Base-by-base conservation (phyloP, 2,329 filamentous ascomycete species). In the Aphanoascus verrucosus region DNA sequence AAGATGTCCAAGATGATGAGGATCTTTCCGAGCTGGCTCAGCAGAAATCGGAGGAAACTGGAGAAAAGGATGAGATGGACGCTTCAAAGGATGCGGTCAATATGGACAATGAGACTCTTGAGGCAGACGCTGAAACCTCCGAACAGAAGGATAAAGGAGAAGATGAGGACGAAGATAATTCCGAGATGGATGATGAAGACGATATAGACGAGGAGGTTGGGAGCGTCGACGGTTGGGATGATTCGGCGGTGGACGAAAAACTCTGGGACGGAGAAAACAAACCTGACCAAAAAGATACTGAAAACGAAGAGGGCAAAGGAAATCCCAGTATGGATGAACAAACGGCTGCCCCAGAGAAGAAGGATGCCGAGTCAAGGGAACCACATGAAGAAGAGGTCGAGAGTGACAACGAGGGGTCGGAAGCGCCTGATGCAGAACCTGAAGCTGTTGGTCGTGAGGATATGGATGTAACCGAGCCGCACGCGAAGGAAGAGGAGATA, bases 231-330 rank as follows among this genome's bases (percentile, higher is more conserved):
- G 88, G 94, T 62, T 75, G 95, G 41, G 91, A 95, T 61, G 85
- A 88, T 11, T 86, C 83, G 14, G 87, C 91, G 17, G 86, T 97
- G 1, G 94, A 98, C 65, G 94, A 98, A 72, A 98, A 97, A 75
- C 89, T 97, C 80, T 98, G 93, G 93, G 90, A 98, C 69, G 90
- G 89, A 38, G 83, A 56, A 31, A 72, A 73, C 37, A 84, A 88
- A 42, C 77, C 84, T 46, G 79, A 90, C 43, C 70, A 75, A 54
- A 74, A 74, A 55, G 82, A 90, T 46, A 83, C 86, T 1, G 85
- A 91, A 46, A 93, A 93, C 60, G 86, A 96, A 70, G 60, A 80
- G 71, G 59, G 75, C 61, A 69, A 77, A 70, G 73, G 78, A 44
- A 63, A 67, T 9, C 68, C 74, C 11, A 71, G 77, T 41, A 66